Base-by-base conservation (phyloP, 805 yeast species). In the Wickerhamiella domercqiae region DNA sequence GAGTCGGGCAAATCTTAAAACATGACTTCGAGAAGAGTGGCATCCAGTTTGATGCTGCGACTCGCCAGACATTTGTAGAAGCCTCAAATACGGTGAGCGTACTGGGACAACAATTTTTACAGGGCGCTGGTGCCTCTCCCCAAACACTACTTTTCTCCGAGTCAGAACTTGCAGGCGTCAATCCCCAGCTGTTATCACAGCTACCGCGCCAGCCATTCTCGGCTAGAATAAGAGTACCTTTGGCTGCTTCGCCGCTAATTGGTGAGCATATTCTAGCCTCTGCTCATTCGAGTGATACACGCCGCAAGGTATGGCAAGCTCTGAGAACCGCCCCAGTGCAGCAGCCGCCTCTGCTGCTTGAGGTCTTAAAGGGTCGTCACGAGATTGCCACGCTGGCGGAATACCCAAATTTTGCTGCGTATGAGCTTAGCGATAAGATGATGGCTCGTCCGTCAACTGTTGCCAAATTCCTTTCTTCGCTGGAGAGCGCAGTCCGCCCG, bases 1-100 rank as follows among this genome's bases (percentile, higher is more conserved):
- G 75, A 37, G 97, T 86, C 2, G 98, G 94, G 0, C 67, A 71
- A 37, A 70, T 86, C 34, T 63, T 90, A 19, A 63, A 78, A 44
- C 73, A 78, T 32, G 98, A 90, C 56, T 90, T 90, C 52, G 79
- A 80, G 47, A 75, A 83, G 46, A 81, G 94, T 0, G 98, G 97
- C 0, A 79, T 86, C 22, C 77, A 76, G 50, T 75, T 84, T 76
- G 71, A 66, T 17, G 59, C 63, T 18, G 68, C 78, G 1, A 65
- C 87, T 41, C 64, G 70, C 11, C 68, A 71, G 43, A 21, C 35
- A 17, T 90, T 87, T 54, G 82, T 90, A 22, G 67, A 70, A 16
- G 58, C 83, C 29, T 80, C 94, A 2, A 90, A 80, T 44, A 71
- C 75, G 42, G 83, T 90, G 17, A 78, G 94, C 1, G 58, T 78